Base-by-base conservation (phyloP, 1,139 yeast species). In the Taiozyma sp. region DNA sequence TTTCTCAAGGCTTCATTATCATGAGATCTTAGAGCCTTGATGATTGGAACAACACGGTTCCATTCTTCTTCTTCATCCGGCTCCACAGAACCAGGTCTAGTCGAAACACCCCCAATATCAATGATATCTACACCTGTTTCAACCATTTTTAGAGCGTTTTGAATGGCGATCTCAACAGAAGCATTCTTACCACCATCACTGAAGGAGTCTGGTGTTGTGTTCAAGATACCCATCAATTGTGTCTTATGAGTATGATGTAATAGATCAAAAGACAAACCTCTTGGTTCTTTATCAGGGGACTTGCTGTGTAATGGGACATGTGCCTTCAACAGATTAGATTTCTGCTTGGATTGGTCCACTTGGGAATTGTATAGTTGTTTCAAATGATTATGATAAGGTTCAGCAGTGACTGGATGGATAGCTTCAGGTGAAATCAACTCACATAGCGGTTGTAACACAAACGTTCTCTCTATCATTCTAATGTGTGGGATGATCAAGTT, bases 51-150 rank as follows among this genome's bases (percentile, higher is more conserved):
- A 1, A 90, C 86, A 43, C 98, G 71, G 1, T 60, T 59, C 37
- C 85, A 58, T 62, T 86, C 95, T 56, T 83, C 90, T 6, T 68
- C 73, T 24, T 70, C 74, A 3, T 77, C 62, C 0, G 86, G 85
- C 50, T 80, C 88, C 1, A 60, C 61, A 2, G 95, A 79, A 3
- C 89, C 88, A 0, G 98, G 98, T 50, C 95, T 75, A 0, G 98
- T 91, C 0, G 97, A 88, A 53, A 89, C 89, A 1, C 98, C 98
- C 8, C 98, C 99, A 52, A 93, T 78, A 63, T 91, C 99, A 37
- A 93, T 74, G 41, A 95, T 87, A 30, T 75, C 74, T 11, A 79
- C 78, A 0, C 91, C 95, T 22, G 77, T 73, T 1, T 66, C 61
- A 11, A 83, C 79, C 66, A 83, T 74, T 30, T 65, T 56, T 50